Evolutionary conservation across 495 filamentous ascomycete genomes (phyloP).

Genomic region (Penicillium psychrofluorescens): DNA sequence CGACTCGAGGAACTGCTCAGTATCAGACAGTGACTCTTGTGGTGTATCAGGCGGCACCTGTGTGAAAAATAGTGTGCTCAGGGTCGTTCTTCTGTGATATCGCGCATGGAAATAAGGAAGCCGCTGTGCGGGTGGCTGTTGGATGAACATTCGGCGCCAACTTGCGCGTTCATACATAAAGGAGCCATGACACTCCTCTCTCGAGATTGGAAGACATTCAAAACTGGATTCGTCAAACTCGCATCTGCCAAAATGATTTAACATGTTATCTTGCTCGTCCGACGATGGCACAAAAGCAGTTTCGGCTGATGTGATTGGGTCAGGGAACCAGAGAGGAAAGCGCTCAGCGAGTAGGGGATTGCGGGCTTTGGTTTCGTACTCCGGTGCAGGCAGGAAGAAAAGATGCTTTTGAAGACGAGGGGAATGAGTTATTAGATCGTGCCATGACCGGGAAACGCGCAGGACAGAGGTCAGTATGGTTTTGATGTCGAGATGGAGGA

Average conservation of each 20-base stretch:
- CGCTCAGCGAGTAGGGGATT: neutral
- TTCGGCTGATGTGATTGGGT: neutral
- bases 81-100: neutral
- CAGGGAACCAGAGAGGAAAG: neutral
- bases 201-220: neutral
- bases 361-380: neutral
- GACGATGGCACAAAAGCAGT: too few species aligned
- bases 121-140: neutral
- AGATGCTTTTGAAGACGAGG: conserved; percentile 1
- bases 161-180: neutral
- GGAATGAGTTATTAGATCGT: neutral
- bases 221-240: neutral
- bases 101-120: neutral
- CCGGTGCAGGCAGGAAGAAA: neutral
- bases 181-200: neutral
- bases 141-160: conserved; percentile 1
- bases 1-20: neutral
- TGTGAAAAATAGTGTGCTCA: too few species aligned
- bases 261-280: neutral
- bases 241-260: neutral
- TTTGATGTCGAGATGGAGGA: neutral
- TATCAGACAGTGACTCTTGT: neutral
- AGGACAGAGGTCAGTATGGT: conserved; percentile 4
- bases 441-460: conserved; percentile 1
- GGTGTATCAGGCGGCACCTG: neutral